Evolutionary conservation across 2,329 filamentous ascomycete genomes (phyloP), one percentile per base, ranked within the genome.

Genomic region (Calonectria naviculata): DNA sequence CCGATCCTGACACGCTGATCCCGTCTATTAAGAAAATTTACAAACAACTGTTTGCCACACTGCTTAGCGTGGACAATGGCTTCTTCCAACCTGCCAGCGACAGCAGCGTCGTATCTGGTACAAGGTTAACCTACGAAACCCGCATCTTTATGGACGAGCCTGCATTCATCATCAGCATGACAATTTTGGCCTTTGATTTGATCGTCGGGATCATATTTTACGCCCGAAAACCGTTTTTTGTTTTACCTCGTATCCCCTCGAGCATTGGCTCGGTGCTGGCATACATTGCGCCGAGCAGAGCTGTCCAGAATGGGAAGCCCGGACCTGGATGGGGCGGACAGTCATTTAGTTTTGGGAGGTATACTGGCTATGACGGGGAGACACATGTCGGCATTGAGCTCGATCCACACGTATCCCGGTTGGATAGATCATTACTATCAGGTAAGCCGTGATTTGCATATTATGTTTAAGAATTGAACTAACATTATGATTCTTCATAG

Each of bases 251-350:
- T 15, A 60, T 67, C 2, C 65, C 65, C 4, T 60, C 41, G 1
- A 38, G 52, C 3, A 67, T 67, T 29, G 65, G 54, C 4, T 67
- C 65, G 8, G 29, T 61, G 7, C 21, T 67, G 0, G 56, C 65
- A 7, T 67, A 67, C 8, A 42, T 67, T 54, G 65, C 42, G 15
- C 56, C 65, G 10, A 67, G 65, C 58, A 26, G 56, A 29, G 54
- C 46, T 4, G 54, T 54, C 9, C 19, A 44, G 21, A 9, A 49
- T 9, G 49, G 52, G 2, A 15, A 34, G 4, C 41, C 44, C 5
- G 26, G 24, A 54, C 28, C 34, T 9, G 44, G 46, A 44, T 41
- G 47, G 56, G 36, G 34, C 8, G n/a, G 19, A 6, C 42, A 36
- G 29, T 46, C 58, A 4, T 68, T 63, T n/a, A 60, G 66, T 4